Conservation (phyloP, 78 protist genomes). For the Pigoraptor vietnamica region DNA sequence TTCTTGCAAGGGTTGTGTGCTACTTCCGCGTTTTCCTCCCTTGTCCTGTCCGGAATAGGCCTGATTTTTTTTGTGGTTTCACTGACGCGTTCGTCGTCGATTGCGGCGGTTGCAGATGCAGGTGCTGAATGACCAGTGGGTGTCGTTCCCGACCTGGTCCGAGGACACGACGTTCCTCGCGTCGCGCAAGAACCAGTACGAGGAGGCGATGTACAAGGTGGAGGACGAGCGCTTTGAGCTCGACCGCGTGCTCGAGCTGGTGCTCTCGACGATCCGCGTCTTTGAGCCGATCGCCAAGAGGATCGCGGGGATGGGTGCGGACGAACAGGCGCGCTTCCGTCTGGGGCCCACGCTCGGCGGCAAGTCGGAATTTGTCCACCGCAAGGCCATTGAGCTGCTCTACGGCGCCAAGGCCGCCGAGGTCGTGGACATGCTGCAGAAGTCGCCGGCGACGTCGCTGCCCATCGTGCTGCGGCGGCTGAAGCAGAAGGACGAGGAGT, state of each 20-base stretch:
- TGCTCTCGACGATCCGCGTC: constrained; percentile 40
- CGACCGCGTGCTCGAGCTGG: constrained; percentile 73
- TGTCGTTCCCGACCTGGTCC: constrained; percentile 64
- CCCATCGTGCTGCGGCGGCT: constrained; percentile 71
- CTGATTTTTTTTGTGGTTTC: constrained; percentile 14
- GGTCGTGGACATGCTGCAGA: constrained; percentile 41
- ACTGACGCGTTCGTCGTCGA: too few relatives aligned
- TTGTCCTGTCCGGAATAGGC: too few relatives aligned
- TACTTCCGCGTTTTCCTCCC: too few relatives aligned
- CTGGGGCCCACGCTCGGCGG: constrained; percentile 26
- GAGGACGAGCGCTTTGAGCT: constrained; percentile 88
- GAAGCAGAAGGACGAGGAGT: constrained; percentile 58
- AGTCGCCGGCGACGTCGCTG: constrained; percentile 56
- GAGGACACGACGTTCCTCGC: constrained; percentile 63
- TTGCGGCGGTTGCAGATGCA: background rate
- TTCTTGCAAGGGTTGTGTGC: too few relatives aligned
- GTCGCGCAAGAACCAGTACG: constrained; percentile 54
- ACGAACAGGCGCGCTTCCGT: background rate
- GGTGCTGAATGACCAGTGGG: constrained; percentile 79
- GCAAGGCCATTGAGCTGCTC: constrained; percentile 11
- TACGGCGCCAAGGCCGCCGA: constrained; percentile 35
- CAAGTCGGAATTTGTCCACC: background rate
- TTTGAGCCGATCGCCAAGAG: constrained; percentile 27
- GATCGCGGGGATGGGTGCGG: constrained; percentile 26
- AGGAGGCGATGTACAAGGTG: constrained; percentile 63